phyloP scores from a whole-genome alignment of 371 early-diverging fungal genomes.

The Apophysomyces sp. region DNA sequence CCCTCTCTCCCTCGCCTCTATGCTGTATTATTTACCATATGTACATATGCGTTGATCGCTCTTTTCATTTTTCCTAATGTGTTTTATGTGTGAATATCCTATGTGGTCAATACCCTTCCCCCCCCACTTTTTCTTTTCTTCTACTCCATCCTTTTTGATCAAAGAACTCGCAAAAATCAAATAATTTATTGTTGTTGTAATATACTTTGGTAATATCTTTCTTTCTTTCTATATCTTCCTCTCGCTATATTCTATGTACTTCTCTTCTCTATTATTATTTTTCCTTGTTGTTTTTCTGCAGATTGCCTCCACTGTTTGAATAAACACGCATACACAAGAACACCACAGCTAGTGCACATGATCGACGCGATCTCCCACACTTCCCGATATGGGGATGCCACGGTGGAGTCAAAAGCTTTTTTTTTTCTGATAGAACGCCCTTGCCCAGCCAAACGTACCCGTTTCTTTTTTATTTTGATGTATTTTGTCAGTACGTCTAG shows the following conservation, averaged over 20 bases:
- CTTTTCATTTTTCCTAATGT: neutral
- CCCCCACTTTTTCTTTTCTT: neutral
- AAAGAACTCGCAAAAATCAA: no score
- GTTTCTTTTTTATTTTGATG: no score
- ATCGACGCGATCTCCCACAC: neutral
- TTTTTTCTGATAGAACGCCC: no score
- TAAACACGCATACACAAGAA: neutral
- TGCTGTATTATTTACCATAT: neutral
- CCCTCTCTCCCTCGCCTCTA: neutral
- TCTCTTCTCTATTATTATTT: neutral
- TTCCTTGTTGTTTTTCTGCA: neutral
- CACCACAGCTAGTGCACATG: neutral
- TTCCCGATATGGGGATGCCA: neutral
- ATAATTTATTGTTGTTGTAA: conserved; percentile 1
- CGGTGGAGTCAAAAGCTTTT: neutral
- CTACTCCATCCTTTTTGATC: no score
- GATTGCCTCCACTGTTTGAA: neutral
- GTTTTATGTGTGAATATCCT: conserved; percentile 2
- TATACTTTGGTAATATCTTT: neutral
- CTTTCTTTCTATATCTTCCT: neutral
- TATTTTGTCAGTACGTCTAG: no score
- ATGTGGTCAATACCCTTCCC: neutral
- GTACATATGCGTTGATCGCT: neutral
- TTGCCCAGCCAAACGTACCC: no score
- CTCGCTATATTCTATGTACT: neutral